Base-by-base conservation (phyloP, 768 basidiomycete species). In the Thelephora aurantiotincta region DNA sequence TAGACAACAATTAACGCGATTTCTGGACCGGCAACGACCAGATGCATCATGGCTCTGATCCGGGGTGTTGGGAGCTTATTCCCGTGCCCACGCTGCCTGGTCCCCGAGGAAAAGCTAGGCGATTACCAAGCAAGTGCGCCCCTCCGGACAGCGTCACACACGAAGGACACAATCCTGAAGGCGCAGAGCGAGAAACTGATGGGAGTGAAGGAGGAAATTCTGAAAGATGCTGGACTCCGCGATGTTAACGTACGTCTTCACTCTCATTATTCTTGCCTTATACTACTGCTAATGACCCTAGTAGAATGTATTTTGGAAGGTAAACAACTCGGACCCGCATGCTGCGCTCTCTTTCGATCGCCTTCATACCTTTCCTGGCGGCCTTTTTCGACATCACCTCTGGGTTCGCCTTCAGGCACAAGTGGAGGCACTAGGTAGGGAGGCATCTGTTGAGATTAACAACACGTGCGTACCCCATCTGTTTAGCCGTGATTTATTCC, bases 271-370 rank as follows among this genome's bases (percentile, higher is more conserved):
- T 13, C n/a, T 35, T 23, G 11, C 9, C 23, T 19, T 23, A 34
- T 33, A 22, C n/a, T n/a, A n/a, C 11, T 34, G n/a, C 35, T 49
- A 5, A 51, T n/a, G 2, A 34, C 43, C 33, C 2, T 44, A n/a
- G 3, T 30, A 69, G 67, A 72, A 69, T 57, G 59, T 63, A 3
- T 72, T 72, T 49, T 71, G 68, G 68, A 37, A 20, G 0, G 33
- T 72, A 13, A 35, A 20, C 14, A 30, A 57, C 48, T 67, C 64
- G 5, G 65, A 69, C 51, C 62, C 64, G 6, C 51, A 66, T 45
- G 16, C 33, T 4, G 61, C 65, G 23, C 19, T 64, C 2, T 65
- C 64, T 9, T 71, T 63, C 46, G 70, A 74, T 52, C 54, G 54
- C 2, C 57, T 72, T 12, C 71, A 73, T 51, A 54, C 51, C 9